A percentile compares a stretch with the other conserved stretches of the same genome.
phyloP scores from a whole-genome alignment of 1,284 basidiomycete species.

The Melampsora americana region DNA sequence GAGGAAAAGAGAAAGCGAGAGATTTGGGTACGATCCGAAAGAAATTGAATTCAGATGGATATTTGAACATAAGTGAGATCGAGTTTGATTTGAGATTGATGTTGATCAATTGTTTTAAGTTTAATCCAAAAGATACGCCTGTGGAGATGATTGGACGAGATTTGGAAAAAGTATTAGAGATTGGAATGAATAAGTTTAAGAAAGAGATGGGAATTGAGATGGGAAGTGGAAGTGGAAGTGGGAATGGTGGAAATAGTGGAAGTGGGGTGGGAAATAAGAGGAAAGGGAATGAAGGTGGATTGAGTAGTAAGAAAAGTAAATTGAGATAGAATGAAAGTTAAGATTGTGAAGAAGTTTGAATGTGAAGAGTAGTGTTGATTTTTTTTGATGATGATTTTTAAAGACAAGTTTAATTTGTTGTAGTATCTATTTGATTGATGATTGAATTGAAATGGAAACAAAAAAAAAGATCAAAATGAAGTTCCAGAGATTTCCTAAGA shows the following conservation, averaged over 20 bases:
- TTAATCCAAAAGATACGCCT: conserved; percentile 76
- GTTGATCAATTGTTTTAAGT: conserved; percentile 76
- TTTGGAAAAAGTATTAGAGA: conserved; percentile 54
- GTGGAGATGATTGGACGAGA: conserved; percentile 60
- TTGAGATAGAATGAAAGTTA: no score
- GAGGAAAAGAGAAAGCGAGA: conserved; percentile 71
- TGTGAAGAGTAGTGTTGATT: no score
- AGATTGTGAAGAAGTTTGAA: no score
- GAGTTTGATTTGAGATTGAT: conserved; percentile 79
- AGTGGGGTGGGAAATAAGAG: conserved; percentile 6
- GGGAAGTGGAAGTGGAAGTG: not conserved
- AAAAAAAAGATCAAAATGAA: no score
- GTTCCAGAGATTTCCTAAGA: no score
- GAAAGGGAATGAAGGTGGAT: conserved; percentile 9
- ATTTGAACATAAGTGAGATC: conserved; percentile 70
- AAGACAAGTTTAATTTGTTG: no score
- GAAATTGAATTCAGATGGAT: conserved; percentile 78
- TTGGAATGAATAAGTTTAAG: conserved; percentile 46
- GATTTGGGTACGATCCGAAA: conserved; percentile 78
- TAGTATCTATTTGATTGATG: no score
- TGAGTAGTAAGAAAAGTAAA: conserved; percentile 10
- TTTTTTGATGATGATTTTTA: no score
- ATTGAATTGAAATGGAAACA: no score
- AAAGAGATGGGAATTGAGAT: conserved; percentile 1
- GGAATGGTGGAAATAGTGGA: not conserved